Percentiles rank a stretch among this genome's conserved stretches.
These are phyloP conservation scores for Sphaerulina populicola DNA, from an alignment of 2,329 filamentous ascomycete species.

Conservation along the genomic window DNA sequence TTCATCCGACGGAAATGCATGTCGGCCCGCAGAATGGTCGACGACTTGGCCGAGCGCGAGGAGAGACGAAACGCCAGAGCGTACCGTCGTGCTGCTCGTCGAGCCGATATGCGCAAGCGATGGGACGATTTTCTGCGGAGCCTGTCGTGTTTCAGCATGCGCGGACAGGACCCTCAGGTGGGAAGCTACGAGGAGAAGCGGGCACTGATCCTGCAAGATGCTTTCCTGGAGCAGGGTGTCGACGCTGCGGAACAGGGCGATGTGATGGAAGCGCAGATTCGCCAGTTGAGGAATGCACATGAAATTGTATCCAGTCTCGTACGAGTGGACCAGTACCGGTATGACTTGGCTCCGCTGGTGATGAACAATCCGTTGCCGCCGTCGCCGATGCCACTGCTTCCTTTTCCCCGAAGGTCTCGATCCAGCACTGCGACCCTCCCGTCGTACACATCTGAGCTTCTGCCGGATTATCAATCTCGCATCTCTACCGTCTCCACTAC, in stretches of 20 bases:
- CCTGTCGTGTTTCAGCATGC: slow-evolving; percentile 28
- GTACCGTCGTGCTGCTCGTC: slow-evolving; percentile 47
- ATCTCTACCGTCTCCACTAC: slow-evolving; percentile 18
- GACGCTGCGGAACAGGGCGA: slow-evolving; percentile 37
- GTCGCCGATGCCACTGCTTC: slow-evolving; percentile 9
- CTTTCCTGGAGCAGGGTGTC: slow-evolving; percentile 35
- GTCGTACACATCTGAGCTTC: slow-evolving; percentile 33
- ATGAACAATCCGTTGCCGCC: slow-evolving; percentile 23
- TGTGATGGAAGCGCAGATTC: slow-evolving; percentile 43
- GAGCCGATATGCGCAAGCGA: slow-evolving; percentile 45
- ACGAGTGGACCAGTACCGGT: slow-evolving; percentile 27
- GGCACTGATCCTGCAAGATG: slow-evolving; percentile 38
- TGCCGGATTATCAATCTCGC: slow-evolving; percentile 41
- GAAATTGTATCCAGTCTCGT: slow-evolving; percentile 41
- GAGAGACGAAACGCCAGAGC: slow-evolving; percentile 46
- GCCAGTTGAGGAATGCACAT: slow-evolving; percentile 45
- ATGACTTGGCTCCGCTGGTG: slow-evolving; percentile 21
- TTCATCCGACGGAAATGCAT: slow-evolving; percentile 43
- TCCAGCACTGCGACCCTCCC: slow-evolving; percentile 29
- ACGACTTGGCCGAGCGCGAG: slow-evolving; percentile 47
- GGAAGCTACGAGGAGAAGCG: slow-evolving; percentile 47
- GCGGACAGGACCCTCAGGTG: slow-evolving; percentile 30
- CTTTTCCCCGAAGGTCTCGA: slow-evolving; percentile 28
- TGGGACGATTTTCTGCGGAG: slow-evolving; percentile 35
- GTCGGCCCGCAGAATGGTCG: slow-evolving; percentile 44